Base-by-base conservation (phyloP, 257 asterid genomes). In the Solanum neorickii region DNA sequence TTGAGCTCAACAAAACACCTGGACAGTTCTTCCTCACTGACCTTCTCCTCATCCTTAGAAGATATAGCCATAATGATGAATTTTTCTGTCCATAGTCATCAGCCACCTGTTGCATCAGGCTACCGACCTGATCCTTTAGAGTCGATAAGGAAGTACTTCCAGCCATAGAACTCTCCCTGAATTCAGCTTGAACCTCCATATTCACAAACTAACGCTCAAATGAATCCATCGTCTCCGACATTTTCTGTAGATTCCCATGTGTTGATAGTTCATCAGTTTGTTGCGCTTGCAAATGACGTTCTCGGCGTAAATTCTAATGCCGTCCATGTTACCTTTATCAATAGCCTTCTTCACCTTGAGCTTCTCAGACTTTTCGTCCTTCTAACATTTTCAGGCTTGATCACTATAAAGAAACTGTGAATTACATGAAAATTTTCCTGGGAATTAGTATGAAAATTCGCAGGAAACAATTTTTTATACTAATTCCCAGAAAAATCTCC, bases 271-370 rank as follows among this genome's bases (percentile, higher is more conserved):
- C 97, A 96, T 93, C 92, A 95, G 98, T 91, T 97, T 98, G 94
- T 29, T 94, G 52, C 96, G 96, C 89, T 97, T 97, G 31, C 98
- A 94, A 91, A 96, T 96, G 47, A 96, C 91, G 87, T 97, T 97
- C 93, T 96, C 98, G 87, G 98, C 98, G 93, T 97, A 96, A 94
- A 96, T 97, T 78, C 99, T 92, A 2, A 97, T 98, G 41, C 97
- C 99, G 90, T 97, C 99, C 98, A 97, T 92, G 94, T 94, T 97
- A 0, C 99, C 98, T 76, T 97, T 97, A 92, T 97, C 98, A 92
- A 97, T 97, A 29, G 96, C 98, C 49, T 95, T 97, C 65, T 95
- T 96, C 2, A 96, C 94, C 94, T 95, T 97, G 87, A 96, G 87
- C 82, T 97, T 97, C 93, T 96, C 97, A 18, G 98, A 1, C 59